A percentile compares a stretch with the other conserved stretches of the same genome.
Evolutionary conservation across 176 grass and related monocot genomes (phyloP).

Genomic region (Triticum turgidum): DNA sequence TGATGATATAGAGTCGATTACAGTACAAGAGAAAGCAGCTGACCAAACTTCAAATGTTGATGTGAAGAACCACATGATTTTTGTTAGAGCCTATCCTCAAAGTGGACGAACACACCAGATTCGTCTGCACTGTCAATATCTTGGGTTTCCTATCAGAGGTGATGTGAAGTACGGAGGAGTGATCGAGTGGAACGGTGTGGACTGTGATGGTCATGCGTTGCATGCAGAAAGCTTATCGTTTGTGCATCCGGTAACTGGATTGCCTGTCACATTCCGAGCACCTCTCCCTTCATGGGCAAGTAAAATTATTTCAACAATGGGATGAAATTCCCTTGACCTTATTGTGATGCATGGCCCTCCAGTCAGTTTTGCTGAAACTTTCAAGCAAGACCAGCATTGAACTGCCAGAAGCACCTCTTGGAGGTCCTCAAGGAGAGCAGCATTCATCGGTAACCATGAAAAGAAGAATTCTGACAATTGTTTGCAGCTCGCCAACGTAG

Average conservation of each 20-base stretch:
- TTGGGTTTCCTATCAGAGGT: conserved; percentile 78
- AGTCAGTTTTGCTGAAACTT: not conserved
- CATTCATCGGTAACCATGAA: not conserved
- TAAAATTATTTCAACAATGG: conserved; percentile 47
- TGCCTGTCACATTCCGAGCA: conserved; percentile 44
- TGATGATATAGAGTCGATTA: conserved; percentile 41
- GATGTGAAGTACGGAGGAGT: conserved; percentile 90
- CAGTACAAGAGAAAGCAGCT: conserved; percentile 49
- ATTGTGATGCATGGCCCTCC: not conserved
- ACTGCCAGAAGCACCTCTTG: not conserved
- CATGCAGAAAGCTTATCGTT: conserved; percentile 82
- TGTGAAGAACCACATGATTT: conserved; percentile 39
- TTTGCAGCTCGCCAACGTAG: not conserved
- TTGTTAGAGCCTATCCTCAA: conserved; percentile 84
- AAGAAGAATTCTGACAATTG: not conserved
- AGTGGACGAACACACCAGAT: conserved; percentile 95
- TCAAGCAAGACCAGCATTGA: not conserved
- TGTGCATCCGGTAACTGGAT: conserved; percentile 70
- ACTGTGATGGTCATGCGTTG: conserved; percentile 64
- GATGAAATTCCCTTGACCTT: conserved; percentile 11
- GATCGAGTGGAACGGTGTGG: conserved; percentile 54
- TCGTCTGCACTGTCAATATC: conserved; percentile 81
- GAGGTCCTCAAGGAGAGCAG: not conserved
- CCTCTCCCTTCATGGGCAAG: conserved; percentile 68
- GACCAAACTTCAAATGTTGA: conserved; percentile 13